Evolutionary conservation across 352 stramenopile species (phyloP).

Genomic region (Albugo candida): DNA sequence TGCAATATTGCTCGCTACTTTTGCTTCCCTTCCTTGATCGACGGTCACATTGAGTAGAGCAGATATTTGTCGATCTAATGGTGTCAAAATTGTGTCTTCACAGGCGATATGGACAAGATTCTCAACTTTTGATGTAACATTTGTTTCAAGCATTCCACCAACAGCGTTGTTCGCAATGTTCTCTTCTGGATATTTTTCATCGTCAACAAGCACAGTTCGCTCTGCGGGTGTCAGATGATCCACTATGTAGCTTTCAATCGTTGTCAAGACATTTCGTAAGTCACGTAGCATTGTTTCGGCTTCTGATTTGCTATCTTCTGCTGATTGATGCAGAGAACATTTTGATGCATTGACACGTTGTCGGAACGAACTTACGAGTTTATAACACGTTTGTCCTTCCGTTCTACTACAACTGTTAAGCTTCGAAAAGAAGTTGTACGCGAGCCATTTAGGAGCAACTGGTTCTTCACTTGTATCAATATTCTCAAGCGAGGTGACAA

Average conservation of each 20-base stretch:
- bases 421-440: slow-evolving; percentile 49
- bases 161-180: not conserved
- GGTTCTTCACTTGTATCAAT: slow-evolving; percentile 47
- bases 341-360: slow-evolving; percentile 14
- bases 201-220: slow-evolving; percentile 6
- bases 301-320: slow-evolving; percentile 24
- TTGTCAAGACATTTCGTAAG: slow-evolving; percentile 40
- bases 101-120: slow-evolving; percentile 51
- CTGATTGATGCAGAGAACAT: slow-evolving; percentile 37
- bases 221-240: slow-evolving; percentile 46
- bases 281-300: slow-evolving; percentile 38
- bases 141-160: slow-evolving; percentile 5
- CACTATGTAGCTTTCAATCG: slow-evolving; percentile 56
- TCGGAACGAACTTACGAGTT: slow-evolving; percentile 51
- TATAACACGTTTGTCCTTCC: slow-evolving; percentile 58
- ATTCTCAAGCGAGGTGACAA: slow-evolving; percentile 50
- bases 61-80: slow-evolving; percentile 47
- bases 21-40: slow-evolving; percentile 27
- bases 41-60: slow-evolving; percentile 50
- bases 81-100: slow-evolving; percentile 60
- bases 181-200: too few relatives aligned
- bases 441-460: slow-evolving; percentile 53
- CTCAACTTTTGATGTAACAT: slow-evolving; percentile 15
- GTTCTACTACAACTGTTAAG: slow-evolving; percentile 41
- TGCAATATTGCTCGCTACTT: slow-evolving; percentile 39